Evolutionary conservation across 768 basidiomycete genomes (phyloP), one percentile per base, ranked within the genome.

Genomic region (Tephrocybe rancida): DNA sequence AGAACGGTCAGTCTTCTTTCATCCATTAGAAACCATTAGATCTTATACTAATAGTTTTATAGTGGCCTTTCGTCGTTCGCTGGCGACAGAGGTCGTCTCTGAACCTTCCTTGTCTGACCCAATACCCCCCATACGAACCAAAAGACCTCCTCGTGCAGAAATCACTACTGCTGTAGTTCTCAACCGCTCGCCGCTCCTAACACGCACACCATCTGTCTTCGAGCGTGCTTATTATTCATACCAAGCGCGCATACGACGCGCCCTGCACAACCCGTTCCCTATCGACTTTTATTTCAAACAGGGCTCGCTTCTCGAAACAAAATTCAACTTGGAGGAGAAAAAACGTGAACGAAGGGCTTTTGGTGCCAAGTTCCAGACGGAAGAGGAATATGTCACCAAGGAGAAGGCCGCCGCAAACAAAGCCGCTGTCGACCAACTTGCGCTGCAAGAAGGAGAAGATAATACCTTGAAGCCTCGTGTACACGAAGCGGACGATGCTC

Each of bases 231-330:
- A 90, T 70, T 87, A 90, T 70, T 77, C 81, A 48, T 95, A 96
- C 78, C 90, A 93, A 67, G 77, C 83, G 8, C 86, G 91, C 38
- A 82, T 98, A 64, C 83, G 86, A 63, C 87, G 91, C 59, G 88
- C 94, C 2, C 73, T 98, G 44, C 88, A 88, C 67, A 92, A 92
- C 61, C 95, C 95, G 0, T 87, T 93, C 67, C 91, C 95, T 16
- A 77, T 83, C 53, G 87, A 94, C 43, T 93, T 96, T 71, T 98
- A 95, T 74, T 96, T 96, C 80, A 94, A 94, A 71, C 86, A 86
- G 45, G 95, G 95, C 8, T 90, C 94, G 0, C 77, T 91, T 14
- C 81, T 95, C 26, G 88, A 95, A 67, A 84, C 85, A 13, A 82
- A 89, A 34, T 96, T 93, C 70, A 85, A 79, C 44, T 69, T 83